Percentiles rank a stretch among this genome's conserved stretches.
phyloP scores from a whole-genome alignment of 2,329 filamentous ascomycete genomes.

The Ramichloridium luteum region DNA sequence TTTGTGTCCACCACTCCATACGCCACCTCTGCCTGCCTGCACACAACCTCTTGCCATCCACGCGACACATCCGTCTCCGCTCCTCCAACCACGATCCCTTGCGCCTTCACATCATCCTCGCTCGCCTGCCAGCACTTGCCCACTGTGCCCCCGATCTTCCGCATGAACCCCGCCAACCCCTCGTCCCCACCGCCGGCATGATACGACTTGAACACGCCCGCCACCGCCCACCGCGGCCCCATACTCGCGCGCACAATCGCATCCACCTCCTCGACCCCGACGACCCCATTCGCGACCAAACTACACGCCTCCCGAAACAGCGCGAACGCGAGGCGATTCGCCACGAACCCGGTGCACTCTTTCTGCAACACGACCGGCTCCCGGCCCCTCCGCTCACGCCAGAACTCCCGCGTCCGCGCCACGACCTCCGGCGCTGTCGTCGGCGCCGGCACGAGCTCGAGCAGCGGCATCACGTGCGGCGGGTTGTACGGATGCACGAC shows the following conservation, averaged over 20 bases:
- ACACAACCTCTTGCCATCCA: slow-evolving; percentile 37
- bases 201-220: slow-evolving; percentile 47
- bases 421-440: slow-evolving; percentile 29
- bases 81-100: slow-evolving; percentile 28
- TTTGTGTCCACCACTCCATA: slow-evolving; percentile 35
- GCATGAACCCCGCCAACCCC: slow-evolving; percentile 41
- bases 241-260: slow-evolving; percentile 39
- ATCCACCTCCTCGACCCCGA: slow-evolving; percentile 42
- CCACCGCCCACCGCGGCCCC: slow-evolving; percentile 44
- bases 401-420: slow-evolving; percentile 35
- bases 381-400: slow-evolving; percentile 29
- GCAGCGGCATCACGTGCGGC: slow-evolving; percentile 48
- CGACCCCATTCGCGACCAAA: slow-evolving; percentile 42
- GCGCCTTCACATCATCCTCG: slow-evolving; percentile 24
- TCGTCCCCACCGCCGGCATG: slow-evolving; percentile 45
- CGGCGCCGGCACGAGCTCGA: slow-evolving; percentile 45
- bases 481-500: slow-evolving; percentile 52
- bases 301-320: slow-evolving; percentile 44
- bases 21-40: slow-evolving; percentile 32
- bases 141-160: slow-evolving; percentile 45
- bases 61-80: too few species aligned
- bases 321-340: slow-evolving; percentile 46
- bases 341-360: slow-evolving; percentile 45
- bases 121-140: slow-evolving; percentile 42
- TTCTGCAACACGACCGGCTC: slow-evolving; percentile 40